Evolutionary conservation across 352 stramenopile species (phyloP).

Genomic region (Pythium scleroteichum): DNA sequence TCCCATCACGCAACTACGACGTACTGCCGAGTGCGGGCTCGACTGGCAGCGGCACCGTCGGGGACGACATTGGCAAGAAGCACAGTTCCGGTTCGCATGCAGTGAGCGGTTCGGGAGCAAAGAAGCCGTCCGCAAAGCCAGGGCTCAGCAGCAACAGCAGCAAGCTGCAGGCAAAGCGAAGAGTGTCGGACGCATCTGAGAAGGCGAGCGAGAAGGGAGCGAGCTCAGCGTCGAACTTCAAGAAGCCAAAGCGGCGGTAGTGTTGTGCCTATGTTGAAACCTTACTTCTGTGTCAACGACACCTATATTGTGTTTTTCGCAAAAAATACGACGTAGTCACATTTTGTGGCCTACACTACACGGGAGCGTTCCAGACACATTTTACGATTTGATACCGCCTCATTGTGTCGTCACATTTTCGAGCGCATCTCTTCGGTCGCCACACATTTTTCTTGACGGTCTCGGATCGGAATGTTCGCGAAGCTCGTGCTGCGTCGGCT

Average conservation of each 20-base stretch:
- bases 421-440: neutral
- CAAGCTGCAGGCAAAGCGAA: conserved; percentile 23
- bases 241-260: conserved; percentile 37
- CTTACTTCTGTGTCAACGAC: no score
- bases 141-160: conserved; percentile 10
- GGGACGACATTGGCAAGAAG: conserved; percentile 21
- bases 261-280: no score
- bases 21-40: neutral
- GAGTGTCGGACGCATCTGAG: conserved; percentile 14
- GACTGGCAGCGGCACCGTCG: neutral
- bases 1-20: conserved; percentile 30
- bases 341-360: no score
- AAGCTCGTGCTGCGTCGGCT: conserved; percentile 1
- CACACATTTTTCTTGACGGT: neutral
- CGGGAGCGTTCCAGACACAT: no score
- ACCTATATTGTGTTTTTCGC: no score
- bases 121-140: conserved; percentile 19
- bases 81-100: conserved; percentile 8
- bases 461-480: conserved; percentile 17
- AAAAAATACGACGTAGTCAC: no score
- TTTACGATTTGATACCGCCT: no score
- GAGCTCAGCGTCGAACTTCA: conserved; percentile 12
- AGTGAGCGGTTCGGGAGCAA: neutral
- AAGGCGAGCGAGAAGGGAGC: conserved; percentile 15
- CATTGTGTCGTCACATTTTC: no score